These are phyloP conservation scores for Ustilago tritici DNA, from an alignment of 1,284 basidiomycete genomes.

Conservation along the genomic window DNA sequence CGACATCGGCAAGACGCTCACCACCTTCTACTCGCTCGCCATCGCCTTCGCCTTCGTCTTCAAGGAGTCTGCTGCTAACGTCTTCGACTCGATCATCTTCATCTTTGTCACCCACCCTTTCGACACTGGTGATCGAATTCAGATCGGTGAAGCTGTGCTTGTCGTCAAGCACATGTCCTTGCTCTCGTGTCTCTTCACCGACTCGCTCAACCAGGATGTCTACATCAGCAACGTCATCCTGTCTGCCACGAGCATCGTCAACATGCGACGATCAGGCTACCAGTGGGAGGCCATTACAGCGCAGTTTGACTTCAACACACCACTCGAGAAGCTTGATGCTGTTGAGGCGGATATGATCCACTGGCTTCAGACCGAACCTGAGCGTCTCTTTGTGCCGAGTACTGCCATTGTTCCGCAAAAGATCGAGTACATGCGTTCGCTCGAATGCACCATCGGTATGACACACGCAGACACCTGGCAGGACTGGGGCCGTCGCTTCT, in stretches of 20 bases:
- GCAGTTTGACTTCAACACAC: slow-evolving; percentile 64
- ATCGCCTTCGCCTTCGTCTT: slow-evolving; percentile 67
- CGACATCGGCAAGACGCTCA: slow-evolving; percentile 59
- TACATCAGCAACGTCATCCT: slow-evolving; percentile 65
- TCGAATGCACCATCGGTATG: slow-evolving; percentile 67
- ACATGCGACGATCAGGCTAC: slow-evolving; percentile 64
- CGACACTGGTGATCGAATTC: slow-evolving; percentile 65
- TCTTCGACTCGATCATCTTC: slow-evolving; percentile 69
- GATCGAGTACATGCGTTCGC: slow-evolving; percentile 62
- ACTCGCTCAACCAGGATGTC: slow-evolving; percentile 61
- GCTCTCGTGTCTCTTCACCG: slow-evolving; percentile 62
- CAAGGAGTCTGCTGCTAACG: slow-evolving; percentile 65
- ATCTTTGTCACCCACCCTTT: slow-evolving; percentile 67
- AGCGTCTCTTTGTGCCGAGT: slow-evolving; percentile 64
- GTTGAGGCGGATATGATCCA: slow-evolving; percentile 65
- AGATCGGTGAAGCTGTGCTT: slow-evolving; percentile 53
- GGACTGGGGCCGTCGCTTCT: slow-evolving; percentile 66
- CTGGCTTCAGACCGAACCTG: slow-evolving; percentile 67
- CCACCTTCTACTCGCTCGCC: slow-evolving; percentile 66
- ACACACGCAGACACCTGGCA: slow-evolving; percentile 67
- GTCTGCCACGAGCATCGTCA: slow-evolving; percentile 58
- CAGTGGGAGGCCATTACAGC: slow-evolving; percentile 63
- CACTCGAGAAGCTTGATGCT: slow-evolving; percentile 64
- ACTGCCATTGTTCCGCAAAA: slow-evolving; percentile 62
- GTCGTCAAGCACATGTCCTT: slow-evolving; percentile 64